phyloP scores from a whole-genome alignment of 2,329 filamentous ascomycete species.

The Rhytidhysteron rufulum region DNA sequence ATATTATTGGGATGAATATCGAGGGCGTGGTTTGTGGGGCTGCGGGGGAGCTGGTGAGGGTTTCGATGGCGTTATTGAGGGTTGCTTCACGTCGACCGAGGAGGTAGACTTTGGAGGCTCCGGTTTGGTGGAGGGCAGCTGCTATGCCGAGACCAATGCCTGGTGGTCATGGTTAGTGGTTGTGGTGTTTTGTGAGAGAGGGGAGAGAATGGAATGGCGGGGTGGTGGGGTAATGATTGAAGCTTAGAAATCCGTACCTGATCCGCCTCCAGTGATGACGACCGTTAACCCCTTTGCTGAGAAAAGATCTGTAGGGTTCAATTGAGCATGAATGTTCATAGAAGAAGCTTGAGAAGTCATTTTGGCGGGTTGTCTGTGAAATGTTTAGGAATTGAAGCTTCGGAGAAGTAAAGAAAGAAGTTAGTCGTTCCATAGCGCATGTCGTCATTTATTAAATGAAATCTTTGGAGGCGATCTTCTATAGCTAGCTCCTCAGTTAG shows the following conservation, averaged over 20 bases:
- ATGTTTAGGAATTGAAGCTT: no score
- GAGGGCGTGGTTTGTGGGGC: conserved; percentile 12
- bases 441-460: no score
- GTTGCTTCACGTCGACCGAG: conserved; percentile 41
- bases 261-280: conserved; percentile 41
- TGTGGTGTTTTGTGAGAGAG: not conserved
- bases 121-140: conserved; percentile 38
- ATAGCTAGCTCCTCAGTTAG: no score
- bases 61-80: conserved; percentile 37
- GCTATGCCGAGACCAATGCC: conserved; percentile 40
- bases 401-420: no score
- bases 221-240: conserved; percentile 24
- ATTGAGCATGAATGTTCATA: conserved; percentile 33
- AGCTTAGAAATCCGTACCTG: conserved; percentile 26
- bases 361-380: no score
- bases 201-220: conserved; percentile 3
- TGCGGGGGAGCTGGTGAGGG: conserved; percentile 28
- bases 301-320: conserved; percentile 35
- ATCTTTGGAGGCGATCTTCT: no score
- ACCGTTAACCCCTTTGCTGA: conserved; percentile 38
- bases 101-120: conserved; percentile 42
- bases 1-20: conserved; percentile 39
- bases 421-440: no score
- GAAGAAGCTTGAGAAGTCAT: not conserved
- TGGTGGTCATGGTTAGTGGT: conserved; percentile 7